Percentiles rank a stretch among this genome's conserved stretches.
Conservation (phyloP, 495 filamentous ascomycete species). For the Hypomontagnella submonticulosa region DNA sequence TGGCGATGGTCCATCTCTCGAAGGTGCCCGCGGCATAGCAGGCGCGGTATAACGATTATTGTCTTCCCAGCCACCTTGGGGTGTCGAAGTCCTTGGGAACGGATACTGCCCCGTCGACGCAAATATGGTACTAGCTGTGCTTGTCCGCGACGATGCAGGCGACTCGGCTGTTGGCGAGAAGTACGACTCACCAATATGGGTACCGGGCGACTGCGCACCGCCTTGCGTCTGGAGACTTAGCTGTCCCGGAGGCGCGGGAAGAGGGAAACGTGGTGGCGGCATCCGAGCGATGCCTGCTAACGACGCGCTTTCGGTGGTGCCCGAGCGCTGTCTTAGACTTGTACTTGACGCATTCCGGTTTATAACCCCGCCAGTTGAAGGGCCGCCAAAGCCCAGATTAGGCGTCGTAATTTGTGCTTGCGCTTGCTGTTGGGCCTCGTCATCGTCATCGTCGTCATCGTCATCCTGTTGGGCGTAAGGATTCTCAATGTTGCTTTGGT, state of each 20-base stretch:
- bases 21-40: constrained; percentile 79
- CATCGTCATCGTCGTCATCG: constrained; percentile 75
- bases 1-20: constrained; percentile 76
- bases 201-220: constrained; percentile 58
- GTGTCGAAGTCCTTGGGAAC: constrained; percentile 79
- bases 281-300: constrained; percentile 58
- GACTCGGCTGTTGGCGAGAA: constrained; percentile 91
- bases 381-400: constrained; percentile 54
- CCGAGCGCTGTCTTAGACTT: constrained; percentile 82
- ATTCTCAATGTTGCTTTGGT: constrained; percentile 71
- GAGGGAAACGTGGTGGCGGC: constrained; percentile 75
- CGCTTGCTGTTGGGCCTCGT: constrained; percentile 27
- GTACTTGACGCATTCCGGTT: constrained; percentile 83
- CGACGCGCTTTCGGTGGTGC: constrained; percentile 75
- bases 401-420: constrained; percentile 48
- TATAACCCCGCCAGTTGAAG: constrained; percentile 52
- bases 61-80: constrained; percentile 68
- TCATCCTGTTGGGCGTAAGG: constrained; percentile 85
- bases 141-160: constrained; percentile 83
- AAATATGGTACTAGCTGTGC: constrained; percentile 68
- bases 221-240: constrained; percentile 81
- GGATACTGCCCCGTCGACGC: constrained; percentile 71
- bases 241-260: constrained; percentile 65
- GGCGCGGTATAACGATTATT: constrained; percentile 86
- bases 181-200: constrained; percentile 75